phyloP scores from a whole-genome alignment of 1,284 basidiomycete genomes.

The Athelia sp. region DNA sequence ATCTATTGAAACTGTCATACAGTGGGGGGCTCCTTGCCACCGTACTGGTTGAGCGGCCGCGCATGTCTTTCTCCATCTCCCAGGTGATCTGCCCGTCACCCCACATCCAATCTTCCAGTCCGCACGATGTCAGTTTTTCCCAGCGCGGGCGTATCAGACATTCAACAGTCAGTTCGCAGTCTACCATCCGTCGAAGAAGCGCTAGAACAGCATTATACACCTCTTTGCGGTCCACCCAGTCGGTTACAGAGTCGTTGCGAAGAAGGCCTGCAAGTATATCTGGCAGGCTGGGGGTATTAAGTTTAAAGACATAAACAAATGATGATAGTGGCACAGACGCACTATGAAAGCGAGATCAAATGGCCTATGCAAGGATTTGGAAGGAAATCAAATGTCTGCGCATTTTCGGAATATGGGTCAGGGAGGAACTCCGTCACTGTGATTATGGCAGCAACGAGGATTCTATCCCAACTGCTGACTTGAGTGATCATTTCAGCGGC shows the following conservation, averaged over 20 bases:
- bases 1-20: slow-evolving; percentile 46
- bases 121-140: slow-evolving; percentile 32
- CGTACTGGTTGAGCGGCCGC: slow-evolving; percentile 6
- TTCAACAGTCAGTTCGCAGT: slow-evolving; percentile 44
- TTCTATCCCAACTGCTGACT: slow-evolving; percentile 33
- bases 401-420: slow-evolving; percentile 35
- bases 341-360: slow-evolving; percentile 37
- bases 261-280: slow-evolving; percentile 40
- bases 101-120: slow-evolving; percentile 46
- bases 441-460: slow-evolving; percentile 33
- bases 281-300: slow-evolving; percentile 23
- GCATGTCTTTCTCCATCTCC: slow-evolving; percentile 22
- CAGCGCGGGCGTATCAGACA: slow-evolving; percentile 36
- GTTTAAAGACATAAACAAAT: too few species aligned
- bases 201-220: slow-evolving; percentile 44
- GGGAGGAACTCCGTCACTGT: slow-evolving; percentile 38
- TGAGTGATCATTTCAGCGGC: slow-evolving; percentile 6
- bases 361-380: slow-evolving; percentile 38
- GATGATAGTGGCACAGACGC: neutral
- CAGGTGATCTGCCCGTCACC: slow-evolving; percentile 34
- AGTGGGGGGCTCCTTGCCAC: slow-evolving; percentile 34
- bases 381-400: slow-evolving; percentile 42
- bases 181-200: slow-evolving; percentile 42
- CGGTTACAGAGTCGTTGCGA: slow-evolving; percentile 49
- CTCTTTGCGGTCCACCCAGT: slow-evolving; percentile 43